These are phyloP conservation scores for Fragaria iinumae DNA, from an alignment of 306 rosid genomes.

Conservation along the genomic window DNA sequence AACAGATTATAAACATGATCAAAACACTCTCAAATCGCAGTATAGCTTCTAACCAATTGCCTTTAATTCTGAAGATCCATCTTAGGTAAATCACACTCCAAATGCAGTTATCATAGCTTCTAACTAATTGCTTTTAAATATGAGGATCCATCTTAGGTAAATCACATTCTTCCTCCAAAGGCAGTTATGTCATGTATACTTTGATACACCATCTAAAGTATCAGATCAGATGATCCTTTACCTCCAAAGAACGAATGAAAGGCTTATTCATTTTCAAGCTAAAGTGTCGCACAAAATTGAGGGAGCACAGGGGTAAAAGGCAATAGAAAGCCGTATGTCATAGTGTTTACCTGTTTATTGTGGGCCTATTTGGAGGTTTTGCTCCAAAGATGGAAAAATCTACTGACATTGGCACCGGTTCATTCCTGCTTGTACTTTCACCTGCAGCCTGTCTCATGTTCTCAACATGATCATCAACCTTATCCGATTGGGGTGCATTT, in stretches of 20 bases:
- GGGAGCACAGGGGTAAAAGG: slow-evolving; percentile 1
- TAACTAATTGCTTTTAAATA: neutral
- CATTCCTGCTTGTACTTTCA: slow-evolving; percentile 71
- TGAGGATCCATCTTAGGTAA: too few relatives aligned
- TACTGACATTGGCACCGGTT: slow-evolving; percentile 61
- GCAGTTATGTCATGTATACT: neutral
- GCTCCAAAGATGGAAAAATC: slow-evolving; percentile 90
- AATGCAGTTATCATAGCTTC: neutral
- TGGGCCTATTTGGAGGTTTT: slow-evolving; percentile 92
- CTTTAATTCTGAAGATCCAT: too few relatives aligned
- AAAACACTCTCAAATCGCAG: neutral
- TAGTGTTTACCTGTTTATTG: slow-evolving; percentile 72
- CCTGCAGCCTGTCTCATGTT: slow-evolving; percentile 48
- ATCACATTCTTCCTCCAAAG: too few relatives aligned
- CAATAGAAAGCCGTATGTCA: slow-evolving; percentile 15
- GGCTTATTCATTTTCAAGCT: slow-evolving; percentile 29
- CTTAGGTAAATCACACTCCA: too few relatives aligned
- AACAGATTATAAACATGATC: neutral
- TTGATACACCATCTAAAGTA: too few relatives aligned
- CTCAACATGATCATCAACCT: slow-evolving; percentile 45
- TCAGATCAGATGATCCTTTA: neutral
- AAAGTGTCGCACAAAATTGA: neutral
- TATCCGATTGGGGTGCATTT: slow-evolving; percentile 51
- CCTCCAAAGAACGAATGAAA: slow-evolving; percentile 10
- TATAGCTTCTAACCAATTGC: neutral